phyloP scores from a whole-genome alignment of 164 flowering plant genomes.

The Houttuynia cordata region DNA sequence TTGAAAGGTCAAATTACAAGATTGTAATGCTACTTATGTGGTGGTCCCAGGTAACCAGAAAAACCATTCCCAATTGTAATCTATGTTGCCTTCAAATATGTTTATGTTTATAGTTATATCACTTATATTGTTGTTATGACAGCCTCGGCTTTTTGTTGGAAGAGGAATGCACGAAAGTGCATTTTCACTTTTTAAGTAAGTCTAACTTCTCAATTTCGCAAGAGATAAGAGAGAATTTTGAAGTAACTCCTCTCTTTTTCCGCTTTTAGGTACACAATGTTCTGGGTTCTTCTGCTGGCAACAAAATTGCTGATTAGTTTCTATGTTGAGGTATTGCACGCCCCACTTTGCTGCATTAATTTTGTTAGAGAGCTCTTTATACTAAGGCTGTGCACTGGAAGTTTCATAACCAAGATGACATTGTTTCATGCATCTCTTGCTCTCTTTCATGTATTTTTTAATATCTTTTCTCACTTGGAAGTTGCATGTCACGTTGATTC shows the following conservation, averaged over 20 bases:
- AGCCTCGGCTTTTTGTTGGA: conserved; percentile 98
- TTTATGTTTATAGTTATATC: too few species aligned
- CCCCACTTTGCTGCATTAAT: background rate
- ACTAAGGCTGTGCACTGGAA: background rate
- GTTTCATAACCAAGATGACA: background rate
- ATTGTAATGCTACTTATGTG: conserved; percentile 91
- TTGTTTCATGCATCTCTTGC: too few species aligned
- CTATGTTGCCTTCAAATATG: background rate
- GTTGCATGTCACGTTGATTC: too few species aligned
- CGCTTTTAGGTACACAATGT: conserved; percentile 63
- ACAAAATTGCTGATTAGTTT: conserved; percentile 92
- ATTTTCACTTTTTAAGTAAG: conserved; percentile 89
- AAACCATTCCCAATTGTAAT: background rate
- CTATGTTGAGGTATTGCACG: conserved; percentile 59
- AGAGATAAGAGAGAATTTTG: background rate
- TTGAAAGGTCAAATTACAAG: conserved; percentile 76
- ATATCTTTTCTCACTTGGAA: too few species aligned
- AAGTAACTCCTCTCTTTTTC: background rate
- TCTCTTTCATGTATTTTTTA: too few species aligned
- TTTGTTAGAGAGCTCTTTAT: background rate
- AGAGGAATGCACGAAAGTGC: conserved; percentile 98
- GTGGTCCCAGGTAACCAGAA: conserved; percentile 85
- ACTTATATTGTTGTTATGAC: conserved; percentile 12
- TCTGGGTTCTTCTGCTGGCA: conserved; percentile 81
- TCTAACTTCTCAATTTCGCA: background rate